Evolutionary conservation across 768 basidiomycete genomes (phyloP), one percentile per base, ranked within the genome.

Genomic region (Suillus placidus): DNA sequence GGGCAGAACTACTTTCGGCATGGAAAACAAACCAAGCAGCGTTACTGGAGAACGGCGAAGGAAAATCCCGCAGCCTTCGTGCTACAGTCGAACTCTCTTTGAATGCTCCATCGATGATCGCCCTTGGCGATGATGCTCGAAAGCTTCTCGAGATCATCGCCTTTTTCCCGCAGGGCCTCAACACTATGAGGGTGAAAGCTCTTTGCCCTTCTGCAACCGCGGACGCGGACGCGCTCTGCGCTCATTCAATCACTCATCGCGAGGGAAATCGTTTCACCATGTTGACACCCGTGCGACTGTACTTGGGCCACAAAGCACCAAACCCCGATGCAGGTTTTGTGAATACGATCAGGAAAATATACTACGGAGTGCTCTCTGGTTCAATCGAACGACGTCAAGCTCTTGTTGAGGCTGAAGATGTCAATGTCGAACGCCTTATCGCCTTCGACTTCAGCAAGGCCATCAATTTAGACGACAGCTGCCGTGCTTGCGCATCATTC

Each of bases 161-260:
- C 18, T 55, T 64, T 20, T 43, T 64, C 8, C 63, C 63, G 23
- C 63, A 64, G 45, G 63, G 63, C n/a, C 34, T 64, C 32, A 10
- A 32, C 2, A 12, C 52, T 32, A 32, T 10, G 30, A 54, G 52
- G 18, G 32, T 34, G 30, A 45, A 64, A 37, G 40, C 12, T 34
- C 51, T 35, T 52, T 43, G 6, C 26, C 61, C 61, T 16, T 26
- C 45, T 30, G 45, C 61, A 34, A 13, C 37, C n/a, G 12, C 20
- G 8, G 26, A 51, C 10, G 30, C 12, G 32, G 47, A 45, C 16
- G 18, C 34, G 4, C 61, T 62, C 18, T 62, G 14, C 1, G 9
- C 14, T 6, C 45, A 62, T 47, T 45, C 45, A 23, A 35, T 62
- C 18, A 45, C 26, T 18, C 32, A 45, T 34, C 32, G 34, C 26